Base-by-base conservation (phyloP, 202 grass and related monocot species). In the Carex sylvatica region DNA sequence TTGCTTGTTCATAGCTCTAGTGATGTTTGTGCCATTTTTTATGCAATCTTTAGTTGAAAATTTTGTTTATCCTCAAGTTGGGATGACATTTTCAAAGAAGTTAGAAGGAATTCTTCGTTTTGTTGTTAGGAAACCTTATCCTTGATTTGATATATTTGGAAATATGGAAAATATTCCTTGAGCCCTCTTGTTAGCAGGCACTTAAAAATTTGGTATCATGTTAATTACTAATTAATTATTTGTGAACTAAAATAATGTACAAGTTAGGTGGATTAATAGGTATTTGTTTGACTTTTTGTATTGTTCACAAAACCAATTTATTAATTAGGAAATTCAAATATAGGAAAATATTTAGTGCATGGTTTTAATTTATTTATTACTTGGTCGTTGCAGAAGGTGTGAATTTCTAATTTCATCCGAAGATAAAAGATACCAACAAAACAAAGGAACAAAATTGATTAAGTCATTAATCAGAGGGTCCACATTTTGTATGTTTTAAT, bases 121-220 rank as follows among this genome's bases (percentile, higher is more conserved):
- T n/a, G 47, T 55, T 28, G 72, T 55, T 75, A 75, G 24, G 72
- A 6, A 47, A 75, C 24, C 72, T 75, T 55, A 74, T 54, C 23
- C 71, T 53, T 74, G 7, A 55, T 18, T 68, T 33, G 4, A 22
- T 68, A 65, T 40, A 40, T 70, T 55, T 54, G 14, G 15, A 54
- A 74, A 18, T 30, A n/a, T 14, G 23, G 72, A 56, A 54, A 55
- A 75, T 75, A 75, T 75, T 75, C 49, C 23, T 18, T 56, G 24
- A 18, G 47, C 14, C 13, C 72, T 75, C 49, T 55, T 33, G 72
- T 75, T 75, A 55, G 47, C 72, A 55, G 24, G 49, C 72, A 75
- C 64, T 3, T 16, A 5, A 66, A 15, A 55, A 4, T 54, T 30
- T 13, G 12, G 38, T 23, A 23, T 23, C 38, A 46, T 71, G 1